Evolutionary conservation across 164 flowering plant species (phyloP), one percentile per base, ranked within the genome.

Genomic region (Liquidambar formosana): DNA sequence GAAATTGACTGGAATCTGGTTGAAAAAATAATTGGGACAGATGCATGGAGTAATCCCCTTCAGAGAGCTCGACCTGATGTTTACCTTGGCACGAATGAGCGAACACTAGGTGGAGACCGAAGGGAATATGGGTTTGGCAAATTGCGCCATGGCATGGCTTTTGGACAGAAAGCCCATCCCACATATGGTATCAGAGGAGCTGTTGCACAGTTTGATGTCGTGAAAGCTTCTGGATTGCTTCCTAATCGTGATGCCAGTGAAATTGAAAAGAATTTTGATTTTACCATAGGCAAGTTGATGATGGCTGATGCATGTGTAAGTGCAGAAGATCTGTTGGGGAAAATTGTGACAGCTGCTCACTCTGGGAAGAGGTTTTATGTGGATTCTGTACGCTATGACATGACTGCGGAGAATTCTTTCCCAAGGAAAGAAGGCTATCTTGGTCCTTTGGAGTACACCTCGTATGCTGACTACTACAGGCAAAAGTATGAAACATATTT

Each of bases 381-480:
- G 64, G 98, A 93, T 79, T 92, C 92, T 22, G 84, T 93, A 16
- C 82, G 97, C 59, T 84, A 74, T 79, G 98, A 90, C 47, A 93
- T 90, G 97, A 90, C 86, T 73, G 95, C 98, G 26, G 98, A 93
- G 74, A 88, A 85, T 72, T 89, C 98, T 43, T 93, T 96, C 73
- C 99, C 99, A 5, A 89, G 98, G 85, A 96, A 96, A 81, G 99
- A 96, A 81, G 98, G 99, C 9, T 96, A 92, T 79, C 91, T 96
- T 68, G 99, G 98, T 67, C 97, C 98, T 76, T 71, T 93, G 72
- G 98, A 96, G 83, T 96, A 96, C 79, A 93, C 92, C 77, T 88
- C 98, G 59, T 93, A 93, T 82, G 97, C 97, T 64, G 98, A 89
- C 73, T 96, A 96, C 76, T 93, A 96, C 78, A 85, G 75, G 80